Percentiles rank a stretch among this genome's conserved stretches.
phyloP scores from a whole-genome alignment of 2,329 filamentous ascomycete species.

The Amylocarpus encephaloides region DNA sequence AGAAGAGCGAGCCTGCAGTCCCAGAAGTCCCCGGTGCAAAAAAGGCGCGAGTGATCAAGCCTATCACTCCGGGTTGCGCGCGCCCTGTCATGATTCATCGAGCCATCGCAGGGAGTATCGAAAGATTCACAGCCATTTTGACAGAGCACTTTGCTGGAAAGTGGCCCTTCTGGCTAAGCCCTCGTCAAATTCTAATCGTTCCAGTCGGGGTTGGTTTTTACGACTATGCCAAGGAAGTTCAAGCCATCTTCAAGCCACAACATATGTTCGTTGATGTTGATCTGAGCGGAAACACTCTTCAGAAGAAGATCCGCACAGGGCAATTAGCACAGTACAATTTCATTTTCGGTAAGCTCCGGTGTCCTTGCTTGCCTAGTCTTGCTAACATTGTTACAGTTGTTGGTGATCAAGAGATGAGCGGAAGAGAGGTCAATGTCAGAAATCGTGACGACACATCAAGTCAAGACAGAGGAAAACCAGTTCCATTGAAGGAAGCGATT shows the following conservation, averaged over 20 bases:
- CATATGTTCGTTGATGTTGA: conserved; percentile 67
- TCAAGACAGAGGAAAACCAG: conserved; percentile 54
- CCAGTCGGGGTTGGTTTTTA: conserved; percentile 67
- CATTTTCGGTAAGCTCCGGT: conserved; percentile 56
- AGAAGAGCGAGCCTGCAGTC: conserved; percentile 36
- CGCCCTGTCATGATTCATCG: conserved; percentile 84
- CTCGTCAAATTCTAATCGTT: conserved; percentile 73
- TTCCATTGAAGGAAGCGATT: conserved; percentile 50
- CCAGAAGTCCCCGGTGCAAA: conserved; percentile 34
- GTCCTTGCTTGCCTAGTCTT: background rate
- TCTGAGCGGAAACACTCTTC: conserved; percentile 70
- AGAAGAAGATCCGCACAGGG: conserved; percentile 82
- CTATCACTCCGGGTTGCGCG: conserved; percentile 61
- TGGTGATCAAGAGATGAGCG: conserved; percentile 54
- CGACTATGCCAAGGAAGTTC: conserved; percentile 71
- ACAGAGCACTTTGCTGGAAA: conserved; percentile 81
- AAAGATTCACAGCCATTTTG: conserved; percentile 66
- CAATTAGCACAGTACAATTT: conserved; percentile 81
- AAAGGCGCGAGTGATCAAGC: conserved; percentile 40
- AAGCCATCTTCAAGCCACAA: conserved; percentile 59
- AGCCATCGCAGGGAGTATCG: conserved; percentile 68
- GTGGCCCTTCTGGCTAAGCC: conserved; percentile 85
- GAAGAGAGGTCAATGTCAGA: conserved; percentile 55
- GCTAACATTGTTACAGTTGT: conserved; percentile 41
- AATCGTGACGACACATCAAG: conserved; percentile 57